These are phyloP conservation scores for Prillingera fragicola DNA, from an alignment of 1,284 basidiomycete genomes.

Conservation along the genomic window DNA sequence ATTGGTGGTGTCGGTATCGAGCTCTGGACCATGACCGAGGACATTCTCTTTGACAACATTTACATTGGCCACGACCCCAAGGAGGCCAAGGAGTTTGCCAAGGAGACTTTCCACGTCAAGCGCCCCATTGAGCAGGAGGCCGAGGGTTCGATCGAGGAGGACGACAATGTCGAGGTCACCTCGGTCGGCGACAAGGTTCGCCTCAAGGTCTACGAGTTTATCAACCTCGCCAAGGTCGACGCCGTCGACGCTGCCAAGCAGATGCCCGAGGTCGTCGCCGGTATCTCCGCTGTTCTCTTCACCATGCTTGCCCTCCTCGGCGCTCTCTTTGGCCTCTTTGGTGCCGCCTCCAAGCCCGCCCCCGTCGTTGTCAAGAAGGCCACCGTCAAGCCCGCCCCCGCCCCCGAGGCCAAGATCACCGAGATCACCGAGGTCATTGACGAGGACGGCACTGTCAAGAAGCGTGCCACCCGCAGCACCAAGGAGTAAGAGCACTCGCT, in stretches of 20 bases:
- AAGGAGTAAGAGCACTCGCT: constrained; percentile 8
- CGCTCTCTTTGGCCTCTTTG: constrained; percentile 69
- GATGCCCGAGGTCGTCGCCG: constrained; percentile 78
- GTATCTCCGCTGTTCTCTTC: constrained; percentile 63
- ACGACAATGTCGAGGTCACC: constrained; percentile 31
- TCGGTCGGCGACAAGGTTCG: constrained; percentile 39
- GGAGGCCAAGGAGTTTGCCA: constrained; percentile 73
- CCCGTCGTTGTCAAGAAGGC: constrained; percentile 38
- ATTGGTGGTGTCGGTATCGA: constrained; percentile 94
- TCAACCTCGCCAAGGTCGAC: constrained; percentile 39
- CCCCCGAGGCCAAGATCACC: constrained; percentile 22
- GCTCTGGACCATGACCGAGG: constrained; percentile 98
- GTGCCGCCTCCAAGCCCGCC: constrained; percentile 47
- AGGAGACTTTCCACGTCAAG: constrained; percentile 81
- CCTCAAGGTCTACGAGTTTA: constrained; percentile 45
- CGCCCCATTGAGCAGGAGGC: constrained; percentile 49
- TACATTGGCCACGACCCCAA: constrained; percentile 82
- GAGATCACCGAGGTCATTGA: constrained; percentile 18
- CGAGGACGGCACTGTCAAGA: constrained; percentile 27
- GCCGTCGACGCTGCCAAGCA: constrained; percentile 62
- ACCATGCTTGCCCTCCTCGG: constrained; percentile 78
- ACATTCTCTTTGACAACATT: constrained; percentile 87
- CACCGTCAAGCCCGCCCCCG: constrained; percentile 27
- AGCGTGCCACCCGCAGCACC: constrained; percentile 29
- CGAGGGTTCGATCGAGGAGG: constrained; percentile 54